Conservation (phyloP, 345 rosid genomes). For the Nasturtium officinale region DNA sequence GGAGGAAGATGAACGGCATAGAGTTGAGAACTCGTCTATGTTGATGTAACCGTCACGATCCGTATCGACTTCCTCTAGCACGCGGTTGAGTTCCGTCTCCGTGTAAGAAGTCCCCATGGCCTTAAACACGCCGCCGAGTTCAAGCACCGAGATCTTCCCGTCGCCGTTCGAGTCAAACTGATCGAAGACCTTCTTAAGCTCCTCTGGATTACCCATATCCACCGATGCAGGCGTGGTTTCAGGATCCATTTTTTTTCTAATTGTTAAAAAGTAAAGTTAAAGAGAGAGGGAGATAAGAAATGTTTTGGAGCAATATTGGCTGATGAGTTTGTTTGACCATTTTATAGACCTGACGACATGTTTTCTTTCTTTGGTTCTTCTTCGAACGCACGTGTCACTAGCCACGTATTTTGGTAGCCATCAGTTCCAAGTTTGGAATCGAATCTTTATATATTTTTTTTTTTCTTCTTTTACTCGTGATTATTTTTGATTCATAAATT, state of each 20-base stretch:
- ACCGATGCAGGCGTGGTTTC: slow-evolving; percentile 33
- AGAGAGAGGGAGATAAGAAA: neutral
- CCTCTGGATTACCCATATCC: slow-evolving; percentile 40
- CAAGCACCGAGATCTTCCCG: slow-evolving; percentile 79
- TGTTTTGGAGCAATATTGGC: neutral
- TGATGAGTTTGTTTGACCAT: neutral
- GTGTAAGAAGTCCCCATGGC: slow-evolving; percentile 63
- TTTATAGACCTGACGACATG: slow-evolving; percentile 25
- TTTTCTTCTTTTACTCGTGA: neutral
- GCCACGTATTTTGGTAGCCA: neutral
- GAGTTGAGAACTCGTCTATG: slow-evolving; percentile 61
- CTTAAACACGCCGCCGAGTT: slow-evolving; percentile 66
- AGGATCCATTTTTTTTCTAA: too few species aligned
- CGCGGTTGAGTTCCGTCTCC: slow-evolving; percentile 53
- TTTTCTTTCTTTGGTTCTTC: neutral
- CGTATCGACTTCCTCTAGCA: slow-evolving; percentile 72
- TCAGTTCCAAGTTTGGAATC: neutral
- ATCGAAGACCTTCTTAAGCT: slow-evolving; percentile 66
- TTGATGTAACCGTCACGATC: slow-evolving; percentile 78
- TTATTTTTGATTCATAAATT: too few species aligned
- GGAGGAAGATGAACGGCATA: slow-evolving; percentile 57
- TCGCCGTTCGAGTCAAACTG: slow-evolving; percentile 85
- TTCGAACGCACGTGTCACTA: neutral
- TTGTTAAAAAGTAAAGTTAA: neutral
- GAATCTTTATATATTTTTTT: neutral